Base-by-base conservation (phyloP, 139 green algal genomes). In the Microglena sp. region DNA sequence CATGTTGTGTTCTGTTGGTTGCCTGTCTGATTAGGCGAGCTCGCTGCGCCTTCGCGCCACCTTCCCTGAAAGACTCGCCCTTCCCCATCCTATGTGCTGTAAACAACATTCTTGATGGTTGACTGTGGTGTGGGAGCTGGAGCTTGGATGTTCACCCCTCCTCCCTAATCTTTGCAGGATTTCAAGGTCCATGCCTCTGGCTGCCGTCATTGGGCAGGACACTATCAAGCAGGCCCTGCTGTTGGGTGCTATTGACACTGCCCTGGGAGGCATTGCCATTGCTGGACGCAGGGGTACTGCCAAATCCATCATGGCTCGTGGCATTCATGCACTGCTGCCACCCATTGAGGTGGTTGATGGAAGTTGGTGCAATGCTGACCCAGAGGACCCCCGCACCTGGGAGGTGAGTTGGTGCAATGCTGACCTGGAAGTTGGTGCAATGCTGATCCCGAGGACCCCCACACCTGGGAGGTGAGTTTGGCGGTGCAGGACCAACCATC, bases 261-360 rank as follows among this genome's bases (percentile, higher is more conserved):
- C 68, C 15, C 68, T 98, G 18, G 94, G 94, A 33, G 94, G 94
- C 62, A 91, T 99, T 45, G 87, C 83, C 60, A 99, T 99, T 68
- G 77, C 86, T 8, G 94, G 94, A 0, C 74, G 86, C 33, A 43
- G 64, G 24, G 53, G 64, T 2, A 61, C 45, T 7, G 91, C 87
- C 68, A 99, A 99, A 75, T 96, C 89, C 4, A 79, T 99, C 44
- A 97, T 99, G 90, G 94, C 94, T 0, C 79, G 94, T 53, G 94
- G 94, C 29, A 65, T 99, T 61, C 91, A 97, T 72, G 79, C 87
- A 21, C 79, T 99, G 60, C 74, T 99, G 71, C 94, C 94, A 5
- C 94, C 94, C 31, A 99, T 99, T 34, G 94, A 99, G 75, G 82
- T 96, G 21, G 88, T 99, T 50, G 77, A 92, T 8, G 89, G 81